Percentiles rank a stretch among this genome's conserved stretches.
Evolutionary conservation across 2,329 filamentous ascomycete species (phyloP).

Genomic region (Cercospora zeae-maydis): DNA sequence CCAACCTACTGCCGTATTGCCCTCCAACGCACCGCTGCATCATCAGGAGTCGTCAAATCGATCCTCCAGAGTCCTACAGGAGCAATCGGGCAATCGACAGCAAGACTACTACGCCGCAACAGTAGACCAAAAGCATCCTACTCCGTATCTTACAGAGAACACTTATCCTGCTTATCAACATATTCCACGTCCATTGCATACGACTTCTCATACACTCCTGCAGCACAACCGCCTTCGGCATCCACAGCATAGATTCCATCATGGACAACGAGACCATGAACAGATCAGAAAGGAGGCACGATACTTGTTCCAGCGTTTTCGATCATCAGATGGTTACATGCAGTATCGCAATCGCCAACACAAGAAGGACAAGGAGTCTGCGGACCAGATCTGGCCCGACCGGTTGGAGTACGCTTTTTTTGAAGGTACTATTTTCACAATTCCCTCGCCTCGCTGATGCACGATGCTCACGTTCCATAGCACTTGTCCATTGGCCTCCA

Average conservation of each 20-base stretch:
- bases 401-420: conserved; percentile 49
- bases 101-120: conserved; percentile 28
- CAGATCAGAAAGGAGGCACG: conserved; percentile 24
- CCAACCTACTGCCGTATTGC: conserved; percentile 40
- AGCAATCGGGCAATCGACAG: conserved; percentile 43
- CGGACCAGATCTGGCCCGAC: conserved; percentile 46
- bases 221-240: conserved; percentile 18
- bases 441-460: background rate
- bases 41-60: conserved; percentile 28
- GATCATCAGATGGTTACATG: conserved; percentile 41
- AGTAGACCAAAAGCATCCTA: conserved; percentile 34
- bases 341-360: conserved; percentile 47
- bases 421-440: conserved; percentile 37
- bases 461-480: conserved; percentile 22
- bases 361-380: conserved; percentile 30
- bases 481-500: conserved; percentile 54
- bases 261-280: conserved; percentile 14
- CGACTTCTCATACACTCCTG: conserved; percentile 16
- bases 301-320: conserved; percentile 31
- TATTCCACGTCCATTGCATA: conserved; percentile 8
- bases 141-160: conserved; percentile 33
- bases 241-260: conserved; percentile 6
- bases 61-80: conserved; percentile 39
- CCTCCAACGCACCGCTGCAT: conserved; percentile 43
- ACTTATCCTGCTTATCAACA: conserved; percentile 16